phyloP scores from a whole-genome alignment of 441 rosid genomes.

The Adansonia grandidieri region DNA sequence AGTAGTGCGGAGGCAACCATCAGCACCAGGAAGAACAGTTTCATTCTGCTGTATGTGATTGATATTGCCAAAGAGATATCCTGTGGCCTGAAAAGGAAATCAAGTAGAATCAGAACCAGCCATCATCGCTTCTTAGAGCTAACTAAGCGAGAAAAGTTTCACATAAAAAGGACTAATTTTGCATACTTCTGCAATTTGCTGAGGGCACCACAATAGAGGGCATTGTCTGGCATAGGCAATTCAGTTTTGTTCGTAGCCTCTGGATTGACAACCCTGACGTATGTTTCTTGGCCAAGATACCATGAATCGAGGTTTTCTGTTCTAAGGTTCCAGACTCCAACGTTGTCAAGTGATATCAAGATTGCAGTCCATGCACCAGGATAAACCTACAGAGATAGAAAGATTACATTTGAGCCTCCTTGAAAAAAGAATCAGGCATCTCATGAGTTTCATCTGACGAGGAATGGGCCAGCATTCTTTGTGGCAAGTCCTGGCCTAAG shows the following conservation, averaged over 20 bases:
- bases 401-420: constrained; percentile 7
- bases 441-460: not conserved
- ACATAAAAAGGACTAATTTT: not conserved
- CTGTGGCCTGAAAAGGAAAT: constrained; percentile 61
- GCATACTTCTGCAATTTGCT: constrained; percentile 68
- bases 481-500: not conserved
- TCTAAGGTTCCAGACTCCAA: constrained; percentile 94
- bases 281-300: constrained; percentile 99
- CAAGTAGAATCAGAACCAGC: constrained; percentile 14
- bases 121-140: not conserved
- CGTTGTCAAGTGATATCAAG: constrained; percentile 85
- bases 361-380: constrained; percentile 96
- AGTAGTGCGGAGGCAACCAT: constrained; percentile 35
- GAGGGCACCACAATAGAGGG: constrained; percentile 84
- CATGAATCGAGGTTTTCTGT: constrained; percentile 92
- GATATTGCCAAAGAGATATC: constrained; percentile 55
- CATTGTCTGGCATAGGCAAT: constrained; percentile 71
- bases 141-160: not conserved
- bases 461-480: not conserved
- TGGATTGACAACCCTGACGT: constrained; percentile 85
- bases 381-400: constrained; percentile 59
- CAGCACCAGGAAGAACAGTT: constrained; percentile 41
- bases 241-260: constrained; percentile 82
- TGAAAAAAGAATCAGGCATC: not conserved
- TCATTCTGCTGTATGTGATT: constrained; percentile 34